These are phyloP conservation scores for Claviceps cyperi DNA, from an alignment of 2,329 filamentous ascomycete species.

Conservation along the genomic window DNA sequence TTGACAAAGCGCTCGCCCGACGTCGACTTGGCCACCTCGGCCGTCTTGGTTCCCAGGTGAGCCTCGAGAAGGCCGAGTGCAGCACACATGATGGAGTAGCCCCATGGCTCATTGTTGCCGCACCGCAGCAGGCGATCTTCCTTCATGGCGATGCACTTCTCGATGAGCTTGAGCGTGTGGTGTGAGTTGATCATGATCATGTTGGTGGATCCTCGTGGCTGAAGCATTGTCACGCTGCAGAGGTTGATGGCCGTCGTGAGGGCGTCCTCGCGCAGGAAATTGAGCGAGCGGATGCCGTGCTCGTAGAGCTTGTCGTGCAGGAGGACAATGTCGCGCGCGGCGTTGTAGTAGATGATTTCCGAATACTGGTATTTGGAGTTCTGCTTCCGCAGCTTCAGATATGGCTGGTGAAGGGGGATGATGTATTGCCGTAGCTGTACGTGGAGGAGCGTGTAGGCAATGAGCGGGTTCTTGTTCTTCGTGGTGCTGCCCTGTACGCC, in stretches of 20 bases:
- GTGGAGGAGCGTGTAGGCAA: slow-evolving; percentile 45
- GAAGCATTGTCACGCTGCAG: slow-evolving; percentile 45
- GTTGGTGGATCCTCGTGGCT: slow-evolving; percentile 42
- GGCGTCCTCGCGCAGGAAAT: slow-evolving; percentile 45
- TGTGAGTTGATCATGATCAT: slow-evolving; percentile 49
- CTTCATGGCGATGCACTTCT: slow-evolving; percentile 46
- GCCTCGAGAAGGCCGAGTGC: slow-evolving; percentile 44
- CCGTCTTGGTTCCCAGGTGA: slow-evolving; percentile 41
- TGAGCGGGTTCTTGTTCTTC: slow-evolving; percentile 36
- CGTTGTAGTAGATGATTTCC: slow-evolving; percentile 49
- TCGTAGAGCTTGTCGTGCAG: slow-evolving; percentile 46
- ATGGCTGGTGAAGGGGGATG: slow-evolving; percentile 46
- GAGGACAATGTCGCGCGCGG: slow-evolving; percentile 46
- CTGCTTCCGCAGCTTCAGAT: slow-evolving; percentile 42
- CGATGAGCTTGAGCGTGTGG: slow-evolving; percentile 45
- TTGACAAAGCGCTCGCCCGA: slow-evolving; percentile 45
- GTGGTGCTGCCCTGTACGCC: slow-evolving; percentile 8
- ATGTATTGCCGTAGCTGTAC: slow-evolving; percentile 48
- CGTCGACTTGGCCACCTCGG: slow-evolving; percentile 41
- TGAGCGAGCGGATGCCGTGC: slow-evolving; percentile 42
- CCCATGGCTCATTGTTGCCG: slow-evolving; percentile 50
- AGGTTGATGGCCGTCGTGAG: slow-evolving; percentile 47
- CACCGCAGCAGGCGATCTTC: slow-evolving; percentile 46
- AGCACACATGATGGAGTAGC: slow-evolving; percentile 48
- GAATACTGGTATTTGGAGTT: slow-evolving; percentile 49